Conservation (phyloP, 805 yeast species). For the Yamadazyma sp. region DNA sequence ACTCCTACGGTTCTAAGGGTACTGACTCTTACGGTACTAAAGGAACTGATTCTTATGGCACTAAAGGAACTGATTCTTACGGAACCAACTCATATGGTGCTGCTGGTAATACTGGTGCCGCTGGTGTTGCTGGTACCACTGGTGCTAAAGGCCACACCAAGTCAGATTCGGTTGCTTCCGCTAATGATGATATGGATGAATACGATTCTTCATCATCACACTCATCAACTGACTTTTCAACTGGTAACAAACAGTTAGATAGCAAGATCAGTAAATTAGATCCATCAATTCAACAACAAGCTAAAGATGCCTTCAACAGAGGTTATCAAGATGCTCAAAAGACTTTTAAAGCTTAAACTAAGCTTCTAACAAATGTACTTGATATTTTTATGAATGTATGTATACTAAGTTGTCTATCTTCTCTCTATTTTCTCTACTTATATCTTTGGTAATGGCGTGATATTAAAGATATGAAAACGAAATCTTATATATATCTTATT, state of each 20-base stretch:
- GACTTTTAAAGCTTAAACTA: constrained; percentile 19
- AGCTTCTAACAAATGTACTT: too few relatives aligned
- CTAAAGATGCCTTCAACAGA: constrained; percentile 37
- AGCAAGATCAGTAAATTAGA: constrained; percentile 32
- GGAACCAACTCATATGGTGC: constrained; percentile 3
- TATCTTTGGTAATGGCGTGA: too few relatives aligned
- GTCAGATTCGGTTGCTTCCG: constrained; percentile 3
- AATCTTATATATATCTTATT: too few relatives aligned
- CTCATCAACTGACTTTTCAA: constrained; percentile 23
- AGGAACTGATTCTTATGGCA: constrained; percentile 6
- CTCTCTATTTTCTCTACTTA: too few relatives aligned
- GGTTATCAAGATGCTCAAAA: constrained; percentile 38
- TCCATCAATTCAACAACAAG: constrained; percentile 33
- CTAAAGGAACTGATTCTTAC: constrained; percentile 1
- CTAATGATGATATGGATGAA: constrained; percentile 4
- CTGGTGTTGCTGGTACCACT: constrained; percentile 5
- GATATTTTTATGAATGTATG: constrained; percentile 5
- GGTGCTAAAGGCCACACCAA: constrained; percentile 2
- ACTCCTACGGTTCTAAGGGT: constrained; percentile 8
- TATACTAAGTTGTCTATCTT: not conserved
- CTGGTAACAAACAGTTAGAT: constrained; percentile 36
- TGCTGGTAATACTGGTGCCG: constrained; percentile 8
- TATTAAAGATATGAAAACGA: too few relatives aligned
- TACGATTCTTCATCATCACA: constrained; percentile 8
- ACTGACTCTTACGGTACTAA: constrained; percentile 4